phyloP scores from a whole-genome alignment of 2,329 filamentous ascomycete species.

The Balansia obtecta region DNA sequence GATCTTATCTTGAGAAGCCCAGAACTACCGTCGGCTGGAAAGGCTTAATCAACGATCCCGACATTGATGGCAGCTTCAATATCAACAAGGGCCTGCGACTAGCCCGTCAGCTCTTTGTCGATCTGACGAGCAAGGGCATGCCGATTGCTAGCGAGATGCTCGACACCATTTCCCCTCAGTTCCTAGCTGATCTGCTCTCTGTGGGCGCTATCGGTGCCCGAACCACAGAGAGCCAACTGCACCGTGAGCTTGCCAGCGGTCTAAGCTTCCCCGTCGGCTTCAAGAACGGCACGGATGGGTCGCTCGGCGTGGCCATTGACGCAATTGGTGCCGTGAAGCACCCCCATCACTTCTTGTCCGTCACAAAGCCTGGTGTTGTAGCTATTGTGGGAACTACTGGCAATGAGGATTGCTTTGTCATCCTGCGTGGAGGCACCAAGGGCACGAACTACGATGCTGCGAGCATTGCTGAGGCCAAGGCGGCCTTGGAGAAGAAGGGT shows the following conservation, averaged over 20 bases:
- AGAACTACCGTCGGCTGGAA: constrained; percentile 98
- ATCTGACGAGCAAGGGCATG: constrained; percentile 77
- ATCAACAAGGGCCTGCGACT: constrained; percentile 97
- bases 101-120: constrained; percentile 84
- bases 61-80: constrained; percentile 93
- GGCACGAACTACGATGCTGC: constrained; percentile 90
- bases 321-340: constrained; percentile 77
- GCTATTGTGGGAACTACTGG: constrained; percentile 88
- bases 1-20: constrained; percentile 97
- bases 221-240: constrained; percentile 92
- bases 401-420: constrained; percentile 96
- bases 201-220: constrained; percentile 91
- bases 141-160: constrained; percentile 97
- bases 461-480: constrained; percentile 67
- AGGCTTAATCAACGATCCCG: constrained; percentile 96
- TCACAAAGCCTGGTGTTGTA: constrained; percentile 92
- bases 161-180: constrained; percentile 97
- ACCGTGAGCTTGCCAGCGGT: constrained; percentile 89
- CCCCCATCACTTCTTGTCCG: constrained; percentile 95
- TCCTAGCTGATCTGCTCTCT: constrained; percentile 89
- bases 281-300: constrained; percentile 98
- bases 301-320: constrained; percentile 82
- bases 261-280: constrained; percentile 96
- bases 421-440: constrained; percentile 79
- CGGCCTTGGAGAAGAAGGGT: constrained; percentile 65